Percentiles rank a stretch among this genome's conserved stretches.
These are phyloP conservation scores for Aureoboletus auriporus DNA, from an alignment of 768 basidiomycete species.

Conservation along the genomic window DNA sequence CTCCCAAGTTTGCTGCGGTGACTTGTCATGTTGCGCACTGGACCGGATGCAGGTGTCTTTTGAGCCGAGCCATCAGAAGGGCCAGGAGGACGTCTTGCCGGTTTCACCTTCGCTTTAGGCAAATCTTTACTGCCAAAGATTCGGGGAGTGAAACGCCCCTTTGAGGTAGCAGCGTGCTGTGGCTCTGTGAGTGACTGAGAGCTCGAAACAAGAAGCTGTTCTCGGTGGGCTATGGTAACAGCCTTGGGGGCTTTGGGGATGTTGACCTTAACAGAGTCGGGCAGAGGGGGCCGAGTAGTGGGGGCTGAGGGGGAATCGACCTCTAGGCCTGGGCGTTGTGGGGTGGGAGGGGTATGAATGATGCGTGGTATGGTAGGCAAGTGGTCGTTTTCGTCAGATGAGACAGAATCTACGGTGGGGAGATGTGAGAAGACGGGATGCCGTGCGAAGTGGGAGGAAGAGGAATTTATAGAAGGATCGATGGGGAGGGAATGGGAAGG, in stretches of 20 bases:
- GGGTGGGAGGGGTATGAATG: conserved; percentile 36
- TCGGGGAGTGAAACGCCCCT: conserved; percentile 29
- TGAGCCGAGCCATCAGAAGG: conserved; percentile 4
- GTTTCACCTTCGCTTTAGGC: conserved; percentile 14
- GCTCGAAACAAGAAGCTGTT: conserved; percentile 24
- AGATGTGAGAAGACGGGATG: conserved; percentile 11
- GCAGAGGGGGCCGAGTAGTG: conserved; percentile 1
- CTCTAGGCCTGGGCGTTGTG: conserved; percentile 24
- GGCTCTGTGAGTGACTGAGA: conserved; percentile 16
- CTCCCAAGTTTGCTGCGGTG: conserved; percentile 62
- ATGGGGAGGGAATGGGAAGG: conserved; percentile 21
- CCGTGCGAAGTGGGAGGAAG: conserved; percentile 8
- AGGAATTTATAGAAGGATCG: conserved; percentile 11
- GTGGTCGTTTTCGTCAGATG: conserved; percentile 22
- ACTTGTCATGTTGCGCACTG: conserved; percentile 28
- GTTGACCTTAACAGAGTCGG: conserved; percentile 10
- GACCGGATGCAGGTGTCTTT: conserved; percentile 7
- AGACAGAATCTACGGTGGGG: conserved; percentile 24
- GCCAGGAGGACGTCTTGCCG: not conserved
- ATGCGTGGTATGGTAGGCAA: conserved; percentile 28
- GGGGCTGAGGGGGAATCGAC: conserved; percentile 7
- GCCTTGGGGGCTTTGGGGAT: conserved; percentile 9
- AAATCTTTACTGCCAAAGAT: conserved; percentile 26
- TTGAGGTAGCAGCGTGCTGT: conserved; percentile 6
- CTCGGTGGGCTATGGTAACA: conserved; percentile 17